Evolutionary conservation across 2,329 filamentous ascomycete genomes (phyloP).

Genomic region (Penicillium decumbens): DNA sequence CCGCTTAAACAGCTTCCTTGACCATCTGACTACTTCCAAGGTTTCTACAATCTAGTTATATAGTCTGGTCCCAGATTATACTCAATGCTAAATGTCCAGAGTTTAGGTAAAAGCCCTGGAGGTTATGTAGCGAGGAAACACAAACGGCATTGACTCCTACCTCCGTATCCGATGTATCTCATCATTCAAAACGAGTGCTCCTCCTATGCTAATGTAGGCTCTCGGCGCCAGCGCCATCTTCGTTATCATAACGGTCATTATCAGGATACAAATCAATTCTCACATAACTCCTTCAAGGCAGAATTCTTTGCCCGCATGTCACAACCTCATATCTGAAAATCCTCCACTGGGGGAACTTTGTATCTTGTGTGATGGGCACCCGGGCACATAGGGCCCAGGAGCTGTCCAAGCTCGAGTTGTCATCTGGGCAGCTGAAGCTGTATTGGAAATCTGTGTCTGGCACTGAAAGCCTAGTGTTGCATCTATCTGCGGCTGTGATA

Average conservation of each 20-base stretch:
- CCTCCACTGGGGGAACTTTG: background rate
- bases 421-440: background rate
- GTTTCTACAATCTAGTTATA: too few species aligned
- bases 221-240: background rate
- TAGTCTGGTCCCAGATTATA: too few species aligned
- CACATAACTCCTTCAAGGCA: background rate
- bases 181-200: background rate
- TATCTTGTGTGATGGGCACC: slow-evolving; percentile 10
- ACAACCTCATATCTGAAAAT: slow-evolving; percentile 3
- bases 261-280: background rate
- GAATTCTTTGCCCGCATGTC: background rate
- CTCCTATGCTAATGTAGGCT: background rate
- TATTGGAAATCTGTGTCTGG: background rate
- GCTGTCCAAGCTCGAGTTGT: background rate
- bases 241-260: background rate
- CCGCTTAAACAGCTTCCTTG: too few species aligned
- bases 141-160: background rate
- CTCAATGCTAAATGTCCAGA: too few species aligned
- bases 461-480: slow-evolving; percentile 3
- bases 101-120: too few species aligned
- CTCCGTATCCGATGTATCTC: background rate
- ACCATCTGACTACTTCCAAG: too few species aligned
- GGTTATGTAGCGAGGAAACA: background rate
- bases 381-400: background rate
- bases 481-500: background rate